These are phyloP conservation scores for Neoascochyta sp. DNA, from an alignment of 2,329 filamentous ascomycete species.

Conservation along the genomic window DNA sequence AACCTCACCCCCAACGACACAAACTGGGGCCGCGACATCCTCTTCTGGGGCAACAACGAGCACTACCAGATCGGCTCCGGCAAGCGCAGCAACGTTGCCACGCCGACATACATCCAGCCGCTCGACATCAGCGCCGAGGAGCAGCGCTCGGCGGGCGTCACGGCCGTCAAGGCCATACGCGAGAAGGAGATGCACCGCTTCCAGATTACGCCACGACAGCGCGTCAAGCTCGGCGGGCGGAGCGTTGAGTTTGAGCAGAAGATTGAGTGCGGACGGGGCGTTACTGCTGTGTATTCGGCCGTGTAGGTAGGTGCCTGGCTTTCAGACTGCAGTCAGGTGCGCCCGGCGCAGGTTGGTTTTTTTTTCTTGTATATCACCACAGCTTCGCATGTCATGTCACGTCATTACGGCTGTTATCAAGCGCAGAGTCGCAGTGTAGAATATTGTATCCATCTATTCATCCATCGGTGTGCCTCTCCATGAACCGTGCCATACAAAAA, in stretches of 20 bases:
- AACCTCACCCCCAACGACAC: conserved; percentile 60
- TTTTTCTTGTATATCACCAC: too few species aligned
- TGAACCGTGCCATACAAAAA: too few species aligned
- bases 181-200: conserved; percentile 69
- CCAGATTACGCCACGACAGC: conserved; percentile 74
- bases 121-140: conserved; percentile 62
- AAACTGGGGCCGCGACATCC: conserved; percentile 82
- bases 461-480: too few species aligned
- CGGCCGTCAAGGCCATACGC: conserved; percentile 45
- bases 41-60: conserved; percentile 96
- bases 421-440: too few species aligned
- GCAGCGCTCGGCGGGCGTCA: conserved; percentile 21
- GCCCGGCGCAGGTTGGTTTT: too few species aligned
- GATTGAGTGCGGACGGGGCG: conserved; percentile 78
- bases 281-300: conserved; percentile 79
- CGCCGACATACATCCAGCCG: conserved; percentile 74
- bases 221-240: conserved; percentile 64
- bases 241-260: conserved; percentile 77
- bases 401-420: too few species aligned
- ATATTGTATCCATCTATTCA: too few species aligned
- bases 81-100: conserved; percentile 73
- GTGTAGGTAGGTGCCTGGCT: conserved; percentile 20
- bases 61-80: conserved; percentile 90
- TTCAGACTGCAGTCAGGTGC: too few species aligned
- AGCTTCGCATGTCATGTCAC: too few species aligned